Percentiles rank a stretch among this genome's conserved stretches.
Conservation (phyloP, 768 basidiomycete species). For the Rhodocollybia butyracea region DNA sequence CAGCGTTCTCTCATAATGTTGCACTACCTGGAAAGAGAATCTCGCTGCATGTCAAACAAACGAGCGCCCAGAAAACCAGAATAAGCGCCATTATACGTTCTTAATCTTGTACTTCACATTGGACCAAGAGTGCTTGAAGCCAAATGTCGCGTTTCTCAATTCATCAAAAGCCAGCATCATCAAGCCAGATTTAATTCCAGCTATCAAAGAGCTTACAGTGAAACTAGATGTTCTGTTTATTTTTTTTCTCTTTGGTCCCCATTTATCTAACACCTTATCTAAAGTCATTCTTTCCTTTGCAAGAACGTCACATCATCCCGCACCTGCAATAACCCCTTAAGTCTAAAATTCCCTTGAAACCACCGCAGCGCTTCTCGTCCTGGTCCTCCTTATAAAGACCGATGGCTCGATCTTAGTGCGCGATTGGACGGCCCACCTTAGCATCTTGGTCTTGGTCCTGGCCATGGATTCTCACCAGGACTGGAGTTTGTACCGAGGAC, state of each 20-base stretch:
- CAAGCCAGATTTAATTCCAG: slow-evolving; percentile 1
- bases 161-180: slow-evolving; percentile 17
- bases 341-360: slow-evolving; percentile 26
- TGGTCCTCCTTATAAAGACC: slow-evolving; percentile 19
- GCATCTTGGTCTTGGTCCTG: not conserved
- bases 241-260: too few relatives aligned
- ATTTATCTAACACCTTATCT: not conserved
- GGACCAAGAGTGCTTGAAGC: too few relatives aligned
- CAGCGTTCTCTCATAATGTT: too few relatives aligned
- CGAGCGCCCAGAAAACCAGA: too few relatives aligned
- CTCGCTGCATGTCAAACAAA: too few relatives aligned
- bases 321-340: slow-evolving; percentile 19
- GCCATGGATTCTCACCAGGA: not conserved
- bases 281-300: not conserved
- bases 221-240: slow-evolving; percentile 38
- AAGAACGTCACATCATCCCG: slow-evolving; percentile 30
- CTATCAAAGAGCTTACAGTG: slow-evolving; percentile 26
- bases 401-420: slow-evolving; percentile 19
- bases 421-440: not conserved
- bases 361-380: slow-evolving; percentile 13
- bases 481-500: not conserved
- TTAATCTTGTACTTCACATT: too few relatives aligned
- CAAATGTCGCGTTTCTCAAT: slow-evolving; percentile 16
- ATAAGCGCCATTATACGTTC: too few relatives aligned
- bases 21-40: too few relatives aligned